These are phyloP conservation scores for Suillus spraguei DNA, from an alignment of 768 basidiomycete species.

Conservation along the genomic window DNA sequence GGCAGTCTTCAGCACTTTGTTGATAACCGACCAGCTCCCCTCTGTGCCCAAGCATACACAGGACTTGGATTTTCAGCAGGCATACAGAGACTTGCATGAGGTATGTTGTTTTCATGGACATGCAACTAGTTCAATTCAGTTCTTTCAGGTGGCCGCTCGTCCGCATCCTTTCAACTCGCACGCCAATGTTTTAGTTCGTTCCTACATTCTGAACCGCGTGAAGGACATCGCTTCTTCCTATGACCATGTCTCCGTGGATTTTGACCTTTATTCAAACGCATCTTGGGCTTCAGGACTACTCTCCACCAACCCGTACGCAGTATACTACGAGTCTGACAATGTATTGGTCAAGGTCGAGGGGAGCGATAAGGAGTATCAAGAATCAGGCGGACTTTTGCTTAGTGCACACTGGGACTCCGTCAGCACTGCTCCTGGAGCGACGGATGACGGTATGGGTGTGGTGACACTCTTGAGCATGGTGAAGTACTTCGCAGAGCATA, in stretches of 20 bases:
- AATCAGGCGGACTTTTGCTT: slow-evolving; percentile 58
- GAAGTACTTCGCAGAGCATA: slow-evolving; percentile 50
- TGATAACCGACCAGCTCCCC: slow-evolving; percentile 51
- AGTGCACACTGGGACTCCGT: slow-evolving; percentile 87
- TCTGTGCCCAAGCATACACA: slow-evolving; percentile 44
- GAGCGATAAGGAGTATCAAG: slow-evolving; percentile 35
- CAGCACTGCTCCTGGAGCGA: slow-evolving; percentile 72
- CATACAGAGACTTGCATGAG: slow-evolving; percentile 59
- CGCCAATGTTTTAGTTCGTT: slow-evolving; percentile 68
- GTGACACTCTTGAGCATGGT: slow-evolving; percentile 68
- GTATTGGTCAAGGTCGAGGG: slow-evolving; percentile 67
- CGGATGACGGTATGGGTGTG: slow-evolving; percentile 79
- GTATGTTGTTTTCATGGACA: slow-evolving; percentile 34
- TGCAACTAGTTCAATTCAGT: slow-evolving; percentile 3
- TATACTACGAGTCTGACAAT: slow-evolving; percentile 71
- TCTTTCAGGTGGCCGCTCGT: slow-evolving; percentile 55
- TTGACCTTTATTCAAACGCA: slow-evolving; percentile 53
- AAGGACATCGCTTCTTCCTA: slow-evolving; percentile 44
- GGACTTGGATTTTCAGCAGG: slow-evolving; percentile 52
- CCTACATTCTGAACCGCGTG: slow-evolving; percentile 60
- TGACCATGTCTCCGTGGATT: slow-evolving; percentile 50
- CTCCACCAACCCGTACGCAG: slow-evolving; percentile 24
- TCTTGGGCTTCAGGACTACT: slow-evolving; percentile 40
- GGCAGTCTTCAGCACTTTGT: slow-evolving; percentile 46
- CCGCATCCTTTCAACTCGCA: slow-evolving; percentile 83